phyloP scores from a whole-genome alignment of 1,139 yeast genomes.

The Magnusiomyces fungicola region DNA sequence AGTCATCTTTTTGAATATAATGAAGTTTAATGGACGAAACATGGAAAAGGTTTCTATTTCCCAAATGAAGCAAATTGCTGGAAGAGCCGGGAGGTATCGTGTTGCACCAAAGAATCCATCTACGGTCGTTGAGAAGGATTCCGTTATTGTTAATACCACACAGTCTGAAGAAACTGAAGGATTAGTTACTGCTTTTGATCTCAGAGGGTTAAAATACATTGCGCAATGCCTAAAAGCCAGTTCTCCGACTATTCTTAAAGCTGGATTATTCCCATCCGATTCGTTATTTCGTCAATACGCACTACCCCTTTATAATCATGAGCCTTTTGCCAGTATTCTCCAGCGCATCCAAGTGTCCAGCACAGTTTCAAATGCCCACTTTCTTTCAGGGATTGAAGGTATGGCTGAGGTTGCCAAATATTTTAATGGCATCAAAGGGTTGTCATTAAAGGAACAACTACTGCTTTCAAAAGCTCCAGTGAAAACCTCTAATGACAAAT shows the following conservation, averaged over 20 bases:
- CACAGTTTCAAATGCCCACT: conserved; percentile 18
- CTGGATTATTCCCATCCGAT: conserved; percentile 29
- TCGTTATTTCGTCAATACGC: conserved; percentile 23
- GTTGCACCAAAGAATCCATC: conserved; percentile 21
- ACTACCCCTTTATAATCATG: conserved; percentile 17
- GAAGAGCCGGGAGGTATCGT: conserved; percentile 83
- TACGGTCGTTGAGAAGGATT: conserved; percentile 14
- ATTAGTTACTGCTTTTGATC: conserved; percentile 27
- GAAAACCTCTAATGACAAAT: conserved; percentile 14
- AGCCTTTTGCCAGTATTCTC: conserved; percentile 22
- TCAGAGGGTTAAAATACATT: conserved; percentile 27
- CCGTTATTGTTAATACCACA: conserved; percentile 48
- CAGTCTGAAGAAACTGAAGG: conserved; percentile 39
- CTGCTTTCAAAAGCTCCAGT: conserved; percentile 34
- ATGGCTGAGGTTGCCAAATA: conserved; percentile 25
- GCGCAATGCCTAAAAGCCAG: conserved; percentile 23
- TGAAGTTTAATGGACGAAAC: conserved; percentile 61
- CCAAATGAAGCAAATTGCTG: conserved; percentile 85
- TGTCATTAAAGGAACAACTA: conserved; percentile 30
- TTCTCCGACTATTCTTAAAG: conserved; percentile 26
- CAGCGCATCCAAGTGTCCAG: conserved; percentile 18
- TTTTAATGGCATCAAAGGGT: conserved; percentile 24
- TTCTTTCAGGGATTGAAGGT: conserved; percentile 22
- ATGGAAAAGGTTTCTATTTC: conserved; percentile 40
- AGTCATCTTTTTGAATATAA: conserved; percentile 59